A percentile compares a stretch with the other conserved stretches of the same genome.
These are phyloP conservation scores for Punctularia strigosozonata DNA, from an alignment of 768 basidiomycete genomes.

Conservation along the genomic window DNA sequence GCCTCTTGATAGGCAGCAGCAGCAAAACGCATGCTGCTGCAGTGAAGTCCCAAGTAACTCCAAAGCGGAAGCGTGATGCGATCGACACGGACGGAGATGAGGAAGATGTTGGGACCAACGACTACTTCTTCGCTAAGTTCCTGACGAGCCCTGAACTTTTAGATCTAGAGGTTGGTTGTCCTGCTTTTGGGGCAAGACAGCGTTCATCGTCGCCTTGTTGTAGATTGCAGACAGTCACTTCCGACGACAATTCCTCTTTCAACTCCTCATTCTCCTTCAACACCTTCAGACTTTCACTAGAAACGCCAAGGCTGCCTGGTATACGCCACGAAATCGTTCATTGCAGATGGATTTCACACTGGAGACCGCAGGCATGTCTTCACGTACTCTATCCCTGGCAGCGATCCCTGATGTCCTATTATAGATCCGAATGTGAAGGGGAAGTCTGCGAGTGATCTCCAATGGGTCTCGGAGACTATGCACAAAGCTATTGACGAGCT, in stretches of 20 bases:
- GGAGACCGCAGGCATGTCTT: slow-evolving; percentile 26
- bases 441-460: slow-evolving; percentile 14
- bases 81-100: slow-evolving; percentile 31
- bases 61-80: slow-evolving; percentile 59
- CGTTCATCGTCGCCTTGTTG: slow-evolving; percentile 3
- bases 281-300: slow-evolving; percentile 71
- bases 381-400: too few species aligned
- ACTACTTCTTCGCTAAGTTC: slow-evolving; percentile 93
- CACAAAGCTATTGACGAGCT: slow-evolving; percentile 40
- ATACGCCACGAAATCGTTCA: slow-evolving; percentile 57
- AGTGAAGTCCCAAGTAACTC: slow-evolving; percentile 16
- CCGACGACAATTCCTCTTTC: slow-evolving; percentile 86
- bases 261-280: slow-evolving; percentile 65
- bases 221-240: slow-evolving; percentile 87
- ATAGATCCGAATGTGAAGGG: too few species aligned
- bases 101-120: slow-evolving; percentile 31
- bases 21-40: slow-evolving; percentile 15
- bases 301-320: slow-evolving; percentile 46
- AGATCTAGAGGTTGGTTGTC: slow-evolving; percentile 62
- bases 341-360: slow-evolving; percentile 78
- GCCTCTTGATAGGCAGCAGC: slow-evolving; percentile 63
- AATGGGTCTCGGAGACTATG: slow-evolving; percentile 69
- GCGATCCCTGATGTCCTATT: too few species aligned
- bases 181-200: slow-evolving; percentile 1
- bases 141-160: slow-evolving; percentile 79